A percentile compares a stretch with the other conserved stretches of the same genome.
Evolutionary conservation across 2,329 filamentous ascomycete genomes (phyloP).

Genomic region (Clathrospora elynae): DNA sequence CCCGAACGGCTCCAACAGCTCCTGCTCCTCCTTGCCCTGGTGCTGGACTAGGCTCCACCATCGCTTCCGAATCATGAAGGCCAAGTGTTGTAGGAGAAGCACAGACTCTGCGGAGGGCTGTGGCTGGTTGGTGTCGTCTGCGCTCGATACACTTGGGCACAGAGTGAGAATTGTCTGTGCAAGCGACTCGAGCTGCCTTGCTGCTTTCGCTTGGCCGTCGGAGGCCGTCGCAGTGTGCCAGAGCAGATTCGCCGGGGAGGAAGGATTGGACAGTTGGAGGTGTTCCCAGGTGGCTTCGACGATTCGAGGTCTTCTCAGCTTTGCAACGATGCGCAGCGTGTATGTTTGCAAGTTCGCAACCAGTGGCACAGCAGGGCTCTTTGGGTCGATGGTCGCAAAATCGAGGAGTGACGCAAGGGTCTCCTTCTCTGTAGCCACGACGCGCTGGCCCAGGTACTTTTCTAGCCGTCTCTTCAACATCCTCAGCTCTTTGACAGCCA

Average conservation of each 20-base stretch:
- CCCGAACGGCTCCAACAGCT: constrained; percentile 68
- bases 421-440: constrained; percentile 45
- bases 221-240: constrained; percentile 54
- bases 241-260: constrained; percentile 65
- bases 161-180: constrained; percentile 69
- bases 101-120: constrained; percentile 62
- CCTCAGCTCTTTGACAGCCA: constrained; percentile 71
- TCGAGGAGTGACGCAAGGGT: constrained; percentile 66
- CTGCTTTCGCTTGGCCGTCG: constrained; percentile 60
- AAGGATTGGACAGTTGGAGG: constrained; percentile 58
- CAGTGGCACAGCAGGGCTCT: constrained; percentile 54
- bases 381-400: constrained; percentile 55
- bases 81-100: constrained; percentile 68
- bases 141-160: constrained; percentile 68
- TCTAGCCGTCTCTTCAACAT: constrained; percentile 69
- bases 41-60: constrained; percentile 71
- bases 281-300: constrained; percentile 64
- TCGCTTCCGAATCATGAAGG: constrained; percentile 63
- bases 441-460: constrained; percentile 38
- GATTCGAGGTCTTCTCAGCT: constrained; percentile 62
- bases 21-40: constrained; percentile 64
- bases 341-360: constrained; percentile 69
- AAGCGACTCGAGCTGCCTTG: constrained; percentile 69
- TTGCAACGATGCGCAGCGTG: constrained; percentile 66
- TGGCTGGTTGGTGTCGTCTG: constrained; percentile 65